Evolutionary conservation across 1,139 yeast genomes (phyloP), one percentile per base, ranked within the genome.

Genomic region (Hansenula lynferdii): DNA sequence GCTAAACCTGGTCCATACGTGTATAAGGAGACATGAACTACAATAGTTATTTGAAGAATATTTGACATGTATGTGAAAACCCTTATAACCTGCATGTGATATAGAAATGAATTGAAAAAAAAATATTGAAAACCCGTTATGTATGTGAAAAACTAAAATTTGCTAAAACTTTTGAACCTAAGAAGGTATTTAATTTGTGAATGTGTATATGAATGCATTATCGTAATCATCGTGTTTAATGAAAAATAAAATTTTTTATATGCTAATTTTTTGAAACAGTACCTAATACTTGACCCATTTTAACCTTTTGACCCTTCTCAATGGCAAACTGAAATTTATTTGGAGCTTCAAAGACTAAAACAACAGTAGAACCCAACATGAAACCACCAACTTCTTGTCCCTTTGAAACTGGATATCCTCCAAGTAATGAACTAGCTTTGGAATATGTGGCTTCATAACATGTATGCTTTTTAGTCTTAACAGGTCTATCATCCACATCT

Each of bases 301-400:
- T 78, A 32, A 94, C 92, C 49, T 71, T 75, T 49, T 87, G 83
- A 17, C 95, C 95, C 14, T 75, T 71, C 40, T 74, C 67, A 39
- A 90, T 73, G 33, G 74, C 64, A 57, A 90, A 94, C 56, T 76
- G 64, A 62, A 90, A 94, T 47, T 68, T 68, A 40, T 70, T 72
- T 27, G 98, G 98, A 1, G 97, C 98, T 62, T 94, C 98, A 64
- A 94, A 94, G 24, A 94, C 94, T 45, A 94, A 70, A 15, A 94
- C 98, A 22, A 94, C 95, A 0, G 99, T 94, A 28, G 95, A 83
- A 0, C 99, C 99, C 39, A 94, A 70, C 67, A 85, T 86, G 63
- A 94, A 94, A 0, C 98, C 98, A 34, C 99, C 99, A 72, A 94
- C 85, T 62, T 94, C 96, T 57, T 87, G 87, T 30, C 98, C 98